Conservation (phyloP, 768 basidiomycete species). For the Lactarius hatsudake region DNA sequence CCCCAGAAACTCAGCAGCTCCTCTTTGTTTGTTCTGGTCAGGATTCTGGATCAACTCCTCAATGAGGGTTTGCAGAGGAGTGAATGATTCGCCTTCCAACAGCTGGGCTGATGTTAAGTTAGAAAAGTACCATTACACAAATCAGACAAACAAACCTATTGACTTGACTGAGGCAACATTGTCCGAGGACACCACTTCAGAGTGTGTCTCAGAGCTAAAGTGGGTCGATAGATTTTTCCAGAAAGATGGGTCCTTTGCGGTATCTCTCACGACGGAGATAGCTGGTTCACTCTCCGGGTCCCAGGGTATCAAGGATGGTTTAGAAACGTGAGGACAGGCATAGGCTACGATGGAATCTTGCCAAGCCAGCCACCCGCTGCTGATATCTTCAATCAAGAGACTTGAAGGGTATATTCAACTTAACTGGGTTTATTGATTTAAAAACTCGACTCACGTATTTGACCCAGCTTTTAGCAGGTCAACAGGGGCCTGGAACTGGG, state of each 20-base stretch:
- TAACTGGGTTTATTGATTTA: constrained; percentile 4
- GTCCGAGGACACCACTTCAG: constrained; percentile 61
- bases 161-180: constrained; percentile 73
- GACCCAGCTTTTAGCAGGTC: constrained; percentile 35
- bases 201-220: constrained; percentile 76
- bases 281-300: constrained; percentile 51
- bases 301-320: constrained; percentile 59
- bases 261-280: constrained; percentile 48
- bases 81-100: constrained; percentile 69
- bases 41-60: constrained; percentile 64
- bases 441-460: constrained; percentile 44
- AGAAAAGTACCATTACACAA: not conserved
- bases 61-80: constrained; percentile 56
- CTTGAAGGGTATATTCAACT: constrained; percentile 34
- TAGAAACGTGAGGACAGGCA: constrained; percentile 43
- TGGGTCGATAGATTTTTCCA: constrained; percentile 69
- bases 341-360: constrained; percentile 45
- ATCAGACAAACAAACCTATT: constrained; percentile 50
- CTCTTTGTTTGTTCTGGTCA: constrained; percentile 84
- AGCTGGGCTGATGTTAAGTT: constrained; percentile 58
- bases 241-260: constrained; percentile 48
- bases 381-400: constrained; percentile 52
- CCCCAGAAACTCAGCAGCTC: constrained; percentile 80
- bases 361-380: constrained; percentile 73
- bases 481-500: constrained; percentile 52